Conservation (phyloP, 2,329 filamentous ascomycete genomes). For the Cytospora piceae region DNA sequence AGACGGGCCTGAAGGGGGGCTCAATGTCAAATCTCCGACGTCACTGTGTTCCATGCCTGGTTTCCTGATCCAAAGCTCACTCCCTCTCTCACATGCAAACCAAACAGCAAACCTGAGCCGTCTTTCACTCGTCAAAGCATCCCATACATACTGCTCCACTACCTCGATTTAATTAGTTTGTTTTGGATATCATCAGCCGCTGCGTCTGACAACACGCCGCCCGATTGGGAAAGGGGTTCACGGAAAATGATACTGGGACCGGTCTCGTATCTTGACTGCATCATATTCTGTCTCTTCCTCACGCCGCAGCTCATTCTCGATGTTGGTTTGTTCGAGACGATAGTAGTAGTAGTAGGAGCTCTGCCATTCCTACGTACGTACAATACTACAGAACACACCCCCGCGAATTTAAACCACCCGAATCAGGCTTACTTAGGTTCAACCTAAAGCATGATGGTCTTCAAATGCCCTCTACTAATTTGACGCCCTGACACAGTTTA, state of each 20-base stretch:
- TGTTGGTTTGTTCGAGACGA: conserved; percentile 64
- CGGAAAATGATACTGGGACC: conserved; percentile 70
- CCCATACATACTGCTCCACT: background rate
- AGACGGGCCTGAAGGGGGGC: background rate
- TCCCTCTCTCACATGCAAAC: conserved; percentile 5
- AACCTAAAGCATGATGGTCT: conserved; percentile 44
- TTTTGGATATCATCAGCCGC: background rate
- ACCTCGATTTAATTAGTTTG: background rate
- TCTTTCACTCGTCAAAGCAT: background rate
- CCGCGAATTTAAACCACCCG: background rate
- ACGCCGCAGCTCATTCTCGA: conserved; percentile 71
- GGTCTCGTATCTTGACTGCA: conserved; percentile 75
- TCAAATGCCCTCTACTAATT: conserved; percentile 54
- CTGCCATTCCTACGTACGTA: conserved; percentile 71
- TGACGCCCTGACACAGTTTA: conserved; percentile 50
- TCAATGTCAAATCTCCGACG: conserved; percentile 12
- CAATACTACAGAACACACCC: conserved; percentile 5
- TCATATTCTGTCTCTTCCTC: conserved; percentile 72
- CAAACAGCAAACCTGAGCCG: background rate
- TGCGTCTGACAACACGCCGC: background rate
- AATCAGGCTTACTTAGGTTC: background rate
- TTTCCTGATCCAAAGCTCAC: background rate
- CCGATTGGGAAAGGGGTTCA: background rate
- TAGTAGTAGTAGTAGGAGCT: conserved; percentile 60
- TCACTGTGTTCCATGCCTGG: conserved; percentile 16